Conservation (phyloP, 257 asterid genomes). For the Lavandula angustifolia region DNA sequence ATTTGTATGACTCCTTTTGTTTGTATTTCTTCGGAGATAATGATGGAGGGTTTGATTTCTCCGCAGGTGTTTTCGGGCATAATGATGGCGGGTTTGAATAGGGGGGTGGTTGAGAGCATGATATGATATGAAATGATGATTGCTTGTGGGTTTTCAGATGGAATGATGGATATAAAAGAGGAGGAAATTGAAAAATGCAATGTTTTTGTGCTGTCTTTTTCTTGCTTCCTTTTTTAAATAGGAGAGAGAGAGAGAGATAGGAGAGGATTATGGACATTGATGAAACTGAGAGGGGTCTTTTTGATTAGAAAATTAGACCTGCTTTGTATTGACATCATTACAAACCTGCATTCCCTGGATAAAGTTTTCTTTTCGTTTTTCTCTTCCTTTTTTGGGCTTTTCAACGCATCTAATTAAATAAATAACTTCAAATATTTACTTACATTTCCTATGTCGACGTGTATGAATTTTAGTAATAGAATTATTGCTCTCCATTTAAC, state of each 20-base stretch:
- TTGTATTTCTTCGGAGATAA: conserved; percentile 30
- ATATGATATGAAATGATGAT: conserved; percentile 35
- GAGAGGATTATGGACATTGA: conserved; percentile 36
- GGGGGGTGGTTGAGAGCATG: conserved; percentile 9
- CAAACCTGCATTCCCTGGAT: conserved; percentile 28
- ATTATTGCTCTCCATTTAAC: no score
- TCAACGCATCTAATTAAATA: not conserved
- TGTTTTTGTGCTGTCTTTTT: conserved; percentile 43
- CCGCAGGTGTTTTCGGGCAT: conserved; percentile 31
- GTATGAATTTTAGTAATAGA: no score
- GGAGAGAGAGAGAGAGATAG: not conserved
- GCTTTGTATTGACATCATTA: conserved; percentile 36
- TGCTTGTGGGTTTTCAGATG: conserved; percentile 32
- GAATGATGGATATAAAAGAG: conserved; percentile 2
- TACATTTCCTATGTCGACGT: no score
- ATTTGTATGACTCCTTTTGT: conserved; percentile 20
- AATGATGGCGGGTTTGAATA: conserved; percentile 39
- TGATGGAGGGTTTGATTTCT: conserved; percentile 36
- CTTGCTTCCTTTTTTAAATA: not conserved
- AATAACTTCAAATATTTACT: no score
- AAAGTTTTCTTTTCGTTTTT: not conserved
- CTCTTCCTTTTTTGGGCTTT: not conserved
- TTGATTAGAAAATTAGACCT: conserved; percentile 36
- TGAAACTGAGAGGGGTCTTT: conserved; percentile 38
- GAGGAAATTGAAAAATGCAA: conserved; percentile 1